Evolutionary conservation across 2,329 filamentous ascomycete species (phyloP), one percentile per base, ranked within the genome.

Genomic region (Blumeria hordei): DNA sequence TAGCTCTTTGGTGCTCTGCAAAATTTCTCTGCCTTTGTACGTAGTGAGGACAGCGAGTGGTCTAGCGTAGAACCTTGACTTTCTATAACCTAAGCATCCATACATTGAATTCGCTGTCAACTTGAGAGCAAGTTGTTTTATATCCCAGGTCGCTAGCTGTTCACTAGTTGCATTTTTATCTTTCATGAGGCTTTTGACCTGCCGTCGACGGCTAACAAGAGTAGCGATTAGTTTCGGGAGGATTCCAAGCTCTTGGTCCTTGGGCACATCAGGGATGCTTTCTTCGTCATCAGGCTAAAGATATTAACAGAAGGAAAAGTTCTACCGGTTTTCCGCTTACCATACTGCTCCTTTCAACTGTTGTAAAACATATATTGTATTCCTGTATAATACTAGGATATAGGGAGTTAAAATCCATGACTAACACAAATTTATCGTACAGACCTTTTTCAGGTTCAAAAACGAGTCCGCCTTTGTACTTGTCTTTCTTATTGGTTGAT

Each of bases 351-450:
- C 92, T 76, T 58, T 96, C 85, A 6, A 98, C 88, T 0, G 93
- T 98, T 1, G 92, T 98, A 69, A 98, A 98, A 72, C 93, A 98
- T 62, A 98, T 98, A 69, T 98, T 98, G 71, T 81, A 98, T 74
- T 98, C 93, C 65, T 98, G 93, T 58, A 98, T 98, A 64, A 98
- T 96, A 95, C 96, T 95, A 35, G 92, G 92, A 64, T 98, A 98
- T 58, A 98, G 74, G 63, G 88, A 95, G 75, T 98, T 98, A 74
- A 98, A 98, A 73, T 98, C 92, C 93, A 98, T 98, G 68, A 98
- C 93, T 55, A 98, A 77, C 55, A 98, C 85, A 67, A 93, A 95
- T 69, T 93, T 94, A 74, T 98, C 92, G 65, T 98, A 98, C 4
- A 98, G 76, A 16, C 93, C 92, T 68, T 90, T 95, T 67, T 96